A percentile compares a stretch with the other conserved stretches of the same genome.
Evolutionary conservation across 2,329 filamentous ascomycete species (phyloP).

Genomic region (Alternaria dauci): DNA sequence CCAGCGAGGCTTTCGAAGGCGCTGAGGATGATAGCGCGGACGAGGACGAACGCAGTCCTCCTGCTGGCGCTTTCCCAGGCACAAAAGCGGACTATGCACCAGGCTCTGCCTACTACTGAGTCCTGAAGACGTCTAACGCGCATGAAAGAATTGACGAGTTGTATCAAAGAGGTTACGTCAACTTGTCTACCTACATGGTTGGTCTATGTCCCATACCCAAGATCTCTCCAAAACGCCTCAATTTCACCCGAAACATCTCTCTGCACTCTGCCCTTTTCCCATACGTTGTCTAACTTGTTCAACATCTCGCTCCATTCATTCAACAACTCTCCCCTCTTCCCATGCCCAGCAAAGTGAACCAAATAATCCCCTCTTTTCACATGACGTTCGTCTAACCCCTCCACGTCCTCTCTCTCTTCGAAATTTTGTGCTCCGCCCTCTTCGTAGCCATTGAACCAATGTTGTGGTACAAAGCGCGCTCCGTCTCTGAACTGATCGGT

Average conservation of each 20-base stretch:
- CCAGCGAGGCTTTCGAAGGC: constrained; percentile 52
- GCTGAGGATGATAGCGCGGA: constrained; percentile 50
- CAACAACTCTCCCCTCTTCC: constrained; percentile 47
- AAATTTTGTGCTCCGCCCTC: constrained; percentile 38
- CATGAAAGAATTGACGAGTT: background rate
- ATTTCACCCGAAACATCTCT: constrained; percentile 38
- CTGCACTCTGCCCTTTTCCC: constrained; percentile 28
- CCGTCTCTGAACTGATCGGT: constrained; percentile 44
- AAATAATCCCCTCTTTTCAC: constrained; percentile 54
- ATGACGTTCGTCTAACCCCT: constrained; percentile 47
- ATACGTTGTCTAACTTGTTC: constrained; percentile 30
- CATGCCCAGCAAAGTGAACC: constrained; percentile 55
- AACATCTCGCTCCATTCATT: constrained; percentile 43
- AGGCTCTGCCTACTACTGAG: constrained; percentile 45
- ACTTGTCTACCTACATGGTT: background rate
- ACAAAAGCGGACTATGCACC: constrained; percentile 43
- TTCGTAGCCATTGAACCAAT: constrained; percentile 57
- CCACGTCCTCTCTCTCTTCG: constrained; percentile 40
- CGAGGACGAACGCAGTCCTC: constrained; percentile 43
- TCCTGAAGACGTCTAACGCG: background rate
- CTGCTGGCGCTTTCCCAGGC: constrained; percentile 50
- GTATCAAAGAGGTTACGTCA: background rate
- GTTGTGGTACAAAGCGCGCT: constrained; percentile 50
- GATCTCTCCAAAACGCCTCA: constrained; percentile 30
- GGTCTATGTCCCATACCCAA: constrained; percentile 1